A percentile compares a stretch with the other conserved stretches of the same genome.
These are phyloP conservation scores for Hordeum pubiflorum DNA, from an alignment of 202 grass and related monocot species.

Conservation along the genomic window DNA sequence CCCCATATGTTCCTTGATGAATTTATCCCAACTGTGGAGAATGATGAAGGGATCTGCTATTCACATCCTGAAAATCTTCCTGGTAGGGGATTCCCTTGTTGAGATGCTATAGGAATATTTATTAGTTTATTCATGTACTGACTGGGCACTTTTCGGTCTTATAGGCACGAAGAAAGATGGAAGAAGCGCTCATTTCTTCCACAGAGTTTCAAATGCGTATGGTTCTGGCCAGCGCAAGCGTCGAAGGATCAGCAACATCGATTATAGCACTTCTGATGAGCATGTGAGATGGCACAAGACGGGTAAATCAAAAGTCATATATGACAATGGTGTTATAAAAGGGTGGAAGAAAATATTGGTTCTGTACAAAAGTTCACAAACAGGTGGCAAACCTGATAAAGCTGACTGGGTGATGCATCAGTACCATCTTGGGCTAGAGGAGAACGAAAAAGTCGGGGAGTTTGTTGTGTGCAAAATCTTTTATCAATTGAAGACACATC, in stretches of 20 bases:
- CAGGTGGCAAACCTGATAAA: constrained; percentile 56
- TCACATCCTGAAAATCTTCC: constrained; percentile 87
- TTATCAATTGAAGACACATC: constrained; percentile 44
- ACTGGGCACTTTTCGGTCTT: neutral
- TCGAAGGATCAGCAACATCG: constrained; percentile 34
- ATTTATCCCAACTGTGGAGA: constrained; percentile 75
- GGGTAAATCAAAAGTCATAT: constrained; percentile 62
- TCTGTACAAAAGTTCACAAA: constrained; percentile 56
- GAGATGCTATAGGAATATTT: neutral
- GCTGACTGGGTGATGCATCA: constrained; percentile 91
- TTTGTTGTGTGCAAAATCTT: constrained; percentile 77
- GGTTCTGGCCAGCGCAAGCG: constrained; percentile 65
- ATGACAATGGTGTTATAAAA: constrained; percentile 50
- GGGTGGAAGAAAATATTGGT: constrained; percentile 98
- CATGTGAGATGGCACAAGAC: constrained; percentile 92
- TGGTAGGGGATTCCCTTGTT: constrained; percentile 33
- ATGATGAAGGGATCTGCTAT: constrained; percentile 78
- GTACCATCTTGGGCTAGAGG: constrained; percentile 64
- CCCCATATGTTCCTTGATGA: constrained; percentile 78
- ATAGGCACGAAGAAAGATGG: constrained; percentile 78
- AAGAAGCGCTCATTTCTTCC: constrained; percentile 66
- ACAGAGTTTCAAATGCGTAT: constrained; percentile 80
- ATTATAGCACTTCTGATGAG: constrained; percentile 28
- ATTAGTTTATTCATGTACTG: constrained; percentile 18
- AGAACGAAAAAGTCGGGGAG: constrained; percentile 68